Evolutionary conservation across 2,329 filamentous ascomycete species (phyloP), one percentile per base, ranked within the genome.

Genomic region (Penicillium sp.): DNA sequence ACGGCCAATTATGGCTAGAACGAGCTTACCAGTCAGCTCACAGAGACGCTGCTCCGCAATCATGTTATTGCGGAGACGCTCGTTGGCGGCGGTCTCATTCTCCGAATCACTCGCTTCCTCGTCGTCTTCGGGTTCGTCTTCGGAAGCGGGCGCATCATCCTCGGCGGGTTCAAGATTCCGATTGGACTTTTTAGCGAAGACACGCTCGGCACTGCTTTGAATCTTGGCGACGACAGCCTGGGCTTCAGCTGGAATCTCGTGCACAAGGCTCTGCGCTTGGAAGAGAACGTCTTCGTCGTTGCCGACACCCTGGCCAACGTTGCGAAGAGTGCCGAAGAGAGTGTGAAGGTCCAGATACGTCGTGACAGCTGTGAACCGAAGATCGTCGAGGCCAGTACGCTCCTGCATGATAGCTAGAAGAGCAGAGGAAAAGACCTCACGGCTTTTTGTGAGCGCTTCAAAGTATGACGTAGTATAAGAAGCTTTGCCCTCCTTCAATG

Each of bases 1-100:
- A 54, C 87, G 87, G 19, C 88, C 91, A 10, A 90, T 81, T 22
- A 96, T 87, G 13, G 89, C 89, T 43, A 96, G 84, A 39, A 97
- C 90, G 44, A 96, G 85, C 72, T 95, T 96, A 62, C 87, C 89
- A 0, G 93, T 88, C 27, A 97, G 81, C 68, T 94, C 89, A 75
- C 94, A 98, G 0, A 98, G 83, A 19, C 88, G 86, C 71, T 94
- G 89, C 75, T 98, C 95, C 0, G 92, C 87, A 59, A 93, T 83
- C 36, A 97, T 83, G 57, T 87, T 85, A 40, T 84, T 83, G 50
- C 87, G 83, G 65, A 86, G 80, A 58, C 85, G 83, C 69, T 90
- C 74, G n/a, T 69, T 71, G n/a, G 57, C 64, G 5, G 71, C 68
- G 2, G 75, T 81, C 46, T 77, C 72, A 6, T 73, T 70, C 24